Conservation (phyloP, 805 yeast species). For the Hanseniaspora hatyaiensis region DNA sequence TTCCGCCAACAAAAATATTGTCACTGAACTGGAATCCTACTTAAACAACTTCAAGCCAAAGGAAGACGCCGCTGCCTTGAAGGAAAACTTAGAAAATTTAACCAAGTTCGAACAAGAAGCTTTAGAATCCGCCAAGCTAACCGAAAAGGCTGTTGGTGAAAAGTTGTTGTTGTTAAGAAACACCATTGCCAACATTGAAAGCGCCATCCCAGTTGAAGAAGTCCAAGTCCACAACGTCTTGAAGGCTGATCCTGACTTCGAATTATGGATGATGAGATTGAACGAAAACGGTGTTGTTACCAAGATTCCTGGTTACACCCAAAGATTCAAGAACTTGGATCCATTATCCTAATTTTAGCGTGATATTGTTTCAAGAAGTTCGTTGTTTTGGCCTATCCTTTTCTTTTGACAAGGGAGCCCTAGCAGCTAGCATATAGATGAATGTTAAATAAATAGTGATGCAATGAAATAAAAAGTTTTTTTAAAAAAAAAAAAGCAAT, state of each 20-base stretch:
- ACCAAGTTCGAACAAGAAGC: constrained; percentile 93
- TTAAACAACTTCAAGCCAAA: constrained; percentile 69
- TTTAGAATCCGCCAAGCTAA: constrained; percentile 82
- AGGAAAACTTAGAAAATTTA: constrained; percentile 82
- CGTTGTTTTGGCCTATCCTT: too few relatives aligned
- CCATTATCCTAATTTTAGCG: constrained; percentile 53
- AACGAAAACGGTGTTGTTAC: constrained; percentile 60
- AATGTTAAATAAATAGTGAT: too few relatives aligned
- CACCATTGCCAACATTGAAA: constrained; percentile 86
- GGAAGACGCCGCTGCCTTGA: constrained; percentile 53
- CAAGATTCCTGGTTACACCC: constrained; percentile 95
- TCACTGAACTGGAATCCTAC: constrained; percentile 69
- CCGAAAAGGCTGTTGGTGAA: constrained; percentile 76
- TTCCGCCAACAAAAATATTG: constrained; percentile 62
- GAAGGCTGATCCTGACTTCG: constrained; percentile 94
- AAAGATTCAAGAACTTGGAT: constrained; percentile 93
- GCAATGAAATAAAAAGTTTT: too few relatives aligned
- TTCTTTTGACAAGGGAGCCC: too few relatives aligned
- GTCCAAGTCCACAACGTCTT: constrained; percentile 90
- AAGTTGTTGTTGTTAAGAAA: constrained; percentile 77
- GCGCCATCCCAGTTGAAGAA: constrained; percentile 95
- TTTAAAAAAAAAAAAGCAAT: too few relatives aligned
- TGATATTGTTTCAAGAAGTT: too few relatives aligned
- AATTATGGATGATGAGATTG: constrained; percentile 88
- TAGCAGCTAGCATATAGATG: too few relatives aligned